Base-by-base conservation (phyloP, 345 rosid species). In the Erodium maritimum region DNA sequence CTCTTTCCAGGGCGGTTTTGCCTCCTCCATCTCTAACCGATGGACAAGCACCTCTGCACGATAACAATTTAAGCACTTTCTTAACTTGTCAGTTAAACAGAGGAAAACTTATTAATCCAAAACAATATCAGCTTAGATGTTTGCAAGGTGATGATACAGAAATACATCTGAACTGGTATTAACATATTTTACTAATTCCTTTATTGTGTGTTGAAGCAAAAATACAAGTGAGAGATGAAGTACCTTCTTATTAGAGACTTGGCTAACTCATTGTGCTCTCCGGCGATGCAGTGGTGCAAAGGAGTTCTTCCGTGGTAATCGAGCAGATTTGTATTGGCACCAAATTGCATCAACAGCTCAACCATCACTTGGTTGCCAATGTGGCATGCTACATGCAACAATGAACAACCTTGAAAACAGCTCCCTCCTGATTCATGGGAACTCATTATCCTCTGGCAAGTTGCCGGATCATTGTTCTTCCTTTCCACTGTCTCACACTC, bases 301-400 rank as follows among this genome's bases (percentile, higher is more conserved):
- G 97, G 94, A 60, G 94, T 83, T 67, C 89, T 79, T 67, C 90
- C 85, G n/a, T 83, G 90, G 68, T 69, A 85, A 68, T 90, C 97
- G 2, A 70, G 73, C 70, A 69, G 59, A 70, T 87, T 85, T 61
- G 82, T 73, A 62, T 82, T 71, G 20, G 89, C 95, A 61, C 94
- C 94, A 61, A 81, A 87, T 67, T 85, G 97, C 64, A 87, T 65
- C 79, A 90, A 48, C 72, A 87, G 77, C 75, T 90, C 97, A 62
- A 83, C 66, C 87, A 83, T 75, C 68, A 79, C 81, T 10, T 64
- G 65, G 66, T 77, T 76, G 57, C 81, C 75, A 52, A 61, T 69
- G 51, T 75, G 87, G 60, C 95, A 90, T 5, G 94, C 94, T 69
- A 90, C 71, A 65, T 90, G 97, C 75, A 90, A 73, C 62, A 90